A percentile compares a stretch with the other conserved stretches of the same genome.
These are phyloP conservation scores for Trichoderma citrinoviride DNA, from an alignment of 2,329 filamentous ascomycete genomes.

Conservation along the genomic window DNA sequence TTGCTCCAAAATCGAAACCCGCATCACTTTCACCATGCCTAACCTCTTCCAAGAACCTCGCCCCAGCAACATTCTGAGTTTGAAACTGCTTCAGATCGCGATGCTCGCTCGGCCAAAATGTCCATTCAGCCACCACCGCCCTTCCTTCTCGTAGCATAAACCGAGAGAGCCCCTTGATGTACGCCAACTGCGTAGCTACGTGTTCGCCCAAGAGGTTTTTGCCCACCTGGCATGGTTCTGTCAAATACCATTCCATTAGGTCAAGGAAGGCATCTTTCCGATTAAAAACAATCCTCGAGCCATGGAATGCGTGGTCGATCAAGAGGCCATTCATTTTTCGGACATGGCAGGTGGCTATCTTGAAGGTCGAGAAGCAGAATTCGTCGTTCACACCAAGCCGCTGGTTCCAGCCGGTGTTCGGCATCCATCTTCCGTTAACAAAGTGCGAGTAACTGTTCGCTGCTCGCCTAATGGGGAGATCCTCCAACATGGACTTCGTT, in stretches of 20 bases:
- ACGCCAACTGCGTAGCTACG: background rate
- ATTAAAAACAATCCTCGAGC: slow-evolving; percentile 5
- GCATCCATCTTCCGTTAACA: background rate
- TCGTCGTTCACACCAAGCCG: background rate
- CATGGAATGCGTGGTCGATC: slow-evolving; percentile 7
- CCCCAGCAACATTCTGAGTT: background rate
- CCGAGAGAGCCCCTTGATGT: background rate
- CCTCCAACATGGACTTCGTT: background rate
- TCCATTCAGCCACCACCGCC: background rate
- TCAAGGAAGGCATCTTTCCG: background rate
- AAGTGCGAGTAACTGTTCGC: background rate
- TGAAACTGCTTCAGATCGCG: background rate
- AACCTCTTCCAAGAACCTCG: background rate
- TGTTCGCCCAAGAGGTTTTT: background rate
- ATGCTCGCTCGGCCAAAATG: background rate
- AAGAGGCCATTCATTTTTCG: slow-evolving; percentile 5
- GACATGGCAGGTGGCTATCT: background rate
- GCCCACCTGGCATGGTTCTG: background rate
- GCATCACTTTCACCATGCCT: too few species aligned
- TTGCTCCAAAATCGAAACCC: background rate
- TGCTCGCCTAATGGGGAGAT: background rate
- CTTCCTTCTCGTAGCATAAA: slow-evolving; percentile 1
- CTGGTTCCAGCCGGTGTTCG: background rate
- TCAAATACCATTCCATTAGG: background rate
- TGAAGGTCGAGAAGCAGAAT: background rate